Evolutionary conservation across 176 grass and related monocot genomes (phyloP).

Genomic region (Microstegium vimineum): DNA sequence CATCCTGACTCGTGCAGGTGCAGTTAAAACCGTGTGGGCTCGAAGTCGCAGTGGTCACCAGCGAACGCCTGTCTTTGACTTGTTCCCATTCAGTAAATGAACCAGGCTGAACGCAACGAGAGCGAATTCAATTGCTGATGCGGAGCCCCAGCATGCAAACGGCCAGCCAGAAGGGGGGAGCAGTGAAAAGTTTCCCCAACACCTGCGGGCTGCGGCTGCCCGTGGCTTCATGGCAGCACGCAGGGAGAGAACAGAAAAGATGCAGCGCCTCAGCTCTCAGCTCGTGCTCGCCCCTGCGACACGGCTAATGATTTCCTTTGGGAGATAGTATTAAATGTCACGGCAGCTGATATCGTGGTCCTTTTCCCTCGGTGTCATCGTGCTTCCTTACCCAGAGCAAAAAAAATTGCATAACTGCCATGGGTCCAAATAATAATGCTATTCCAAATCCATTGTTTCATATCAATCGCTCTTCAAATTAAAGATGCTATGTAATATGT

Average conservation of each 20-base stretch:
- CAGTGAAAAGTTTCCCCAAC: slow-evolving; percentile 47
- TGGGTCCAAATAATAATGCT: no score
- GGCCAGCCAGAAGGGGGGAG: background rate
- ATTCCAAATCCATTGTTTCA: no score
- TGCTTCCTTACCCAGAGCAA: background rate
- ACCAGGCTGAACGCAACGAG: background rate
- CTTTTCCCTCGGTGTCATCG: background rate
- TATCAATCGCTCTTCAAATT: no score
- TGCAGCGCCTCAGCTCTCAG: slow-evolving; percentile 6
- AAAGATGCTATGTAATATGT: no score
- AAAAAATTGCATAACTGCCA: no score
- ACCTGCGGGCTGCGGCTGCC: slow-evolving; percentile 24
- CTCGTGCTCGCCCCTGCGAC: slow-evolving; percentile 11
- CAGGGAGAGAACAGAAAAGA: slow-evolving; percentile 29
- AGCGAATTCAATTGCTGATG: slow-evolving; percentile 31
- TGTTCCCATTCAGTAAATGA: background rate
- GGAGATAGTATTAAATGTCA: slow-evolving; percentile 36
- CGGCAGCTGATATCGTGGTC: slow-evolving; percentile 21
- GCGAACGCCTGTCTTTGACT: slow-evolving; percentile 34
- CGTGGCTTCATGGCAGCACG: background rate
- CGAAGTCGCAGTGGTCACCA: no score
- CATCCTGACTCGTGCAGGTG: background rate
- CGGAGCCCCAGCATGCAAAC: slow-evolving; percentile 37
- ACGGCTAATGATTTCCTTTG: slow-evolving; percentile 37
- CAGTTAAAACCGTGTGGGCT: slow-evolving; percentile 1